Evolutionary conservation across 2,329 filamentous ascomycete genomes (phyloP).

Genomic region (Daldinia eschscholtzii): DNA sequence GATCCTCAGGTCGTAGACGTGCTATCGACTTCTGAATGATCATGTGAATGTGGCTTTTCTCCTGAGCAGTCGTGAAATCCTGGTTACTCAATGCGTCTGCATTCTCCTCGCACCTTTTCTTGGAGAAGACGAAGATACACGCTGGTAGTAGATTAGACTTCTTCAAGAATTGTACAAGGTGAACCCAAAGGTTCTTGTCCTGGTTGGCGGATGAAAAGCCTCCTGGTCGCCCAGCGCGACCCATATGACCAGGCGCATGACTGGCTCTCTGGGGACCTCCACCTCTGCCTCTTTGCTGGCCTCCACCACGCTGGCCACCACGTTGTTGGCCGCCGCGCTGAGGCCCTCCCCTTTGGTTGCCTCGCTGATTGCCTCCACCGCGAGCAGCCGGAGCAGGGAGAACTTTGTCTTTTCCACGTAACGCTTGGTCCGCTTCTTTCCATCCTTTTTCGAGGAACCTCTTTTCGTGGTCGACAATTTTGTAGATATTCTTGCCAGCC

Average conservation of each 20-base stretch:
- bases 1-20: conserved; percentile 89
- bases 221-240: conserved; percentile 84
- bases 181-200: conserved; percentile 96
- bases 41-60: conserved; percentile 98
- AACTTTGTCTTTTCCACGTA: conserved; percentile 83
- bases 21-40: conserved; percentile 96
- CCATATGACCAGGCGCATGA: conserved; percentile 84
- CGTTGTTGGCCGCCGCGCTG: conserved; percentile 63
- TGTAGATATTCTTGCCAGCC: conserved; percentile 92
- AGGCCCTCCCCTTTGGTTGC: conserved; percentile 66
- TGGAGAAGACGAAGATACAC: conserved; percentile 99
- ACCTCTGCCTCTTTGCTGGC: conserved; percentile 66
- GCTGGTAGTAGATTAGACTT: conserved; percentile 89
- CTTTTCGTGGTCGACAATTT: conserved; percentile 94
- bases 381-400: conserved; percentile 58
- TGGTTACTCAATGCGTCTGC: conserved; percentile 94
- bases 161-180: conserved; percentile 89
- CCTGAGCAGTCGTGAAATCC: conserved; percentile 91
- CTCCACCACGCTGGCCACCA: conserved; percentile 63
- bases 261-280: conserved; percentile 69
- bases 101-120: conserved; percentile 97
- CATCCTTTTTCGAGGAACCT: conserved; percentile 91
- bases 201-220: conserved; percentile 91
- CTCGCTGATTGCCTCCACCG: conserved; percentile 64
- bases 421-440: conserved; percentile 89